Evolutionary conservation across 768 basidiomycete genomes (phyloP), one percentile per base, ranked within the genome.

Genomic region (Lentinula edodes): DNA sequence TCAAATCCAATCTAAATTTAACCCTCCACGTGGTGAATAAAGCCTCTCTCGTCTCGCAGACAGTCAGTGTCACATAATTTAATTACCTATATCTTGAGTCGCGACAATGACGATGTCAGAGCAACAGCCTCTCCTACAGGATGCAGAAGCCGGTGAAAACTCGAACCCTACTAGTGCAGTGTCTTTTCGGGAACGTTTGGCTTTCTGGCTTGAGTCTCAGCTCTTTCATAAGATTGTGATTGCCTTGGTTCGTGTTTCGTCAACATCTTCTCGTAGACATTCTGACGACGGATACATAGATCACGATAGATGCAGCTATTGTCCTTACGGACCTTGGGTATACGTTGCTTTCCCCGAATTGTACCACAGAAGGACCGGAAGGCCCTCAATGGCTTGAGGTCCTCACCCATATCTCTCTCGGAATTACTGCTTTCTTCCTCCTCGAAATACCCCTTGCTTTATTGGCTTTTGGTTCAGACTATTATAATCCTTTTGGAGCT

Each of bases 251-350:
- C 62, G 84, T 76, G 39, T 66, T 64, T 57, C 65, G 9, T 4
- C 8, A 58, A 42, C 20, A 23, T n/a, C 28, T n/a, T 48, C 36
- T 5, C 6, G 15, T 6, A 48, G 9, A 10, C n/a, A 16, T 36
- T 45, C 12, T 36, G 20, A 34, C 23, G 38, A 20, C 20, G 41
- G 12, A 52, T 13, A 5, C 15, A 15, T 50, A 84, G 87, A 86
- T 87, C 63, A 64, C 80, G 4, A 78, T 87, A 54, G 91, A 93
- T 71, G 85, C 85, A 7, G 64, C 66, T 2, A 89, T 88, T 67
- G 89, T 91, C n/a, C 80, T 93, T 38, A 76, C 80, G 28, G 90
- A 93, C 71, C 78, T 93, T 6, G 78, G 75, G 15, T 90, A 87
- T 67, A 84, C 82, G 20, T 83, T 92, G 62, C 80, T 93, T 35